Percentiles rank a stretch among this genome's conserved stretches.
phyloP scores from a whole-genome alignment of 2,329 filamentous ascomycete genomes.

The Hypoxylon sp. region DNA sequence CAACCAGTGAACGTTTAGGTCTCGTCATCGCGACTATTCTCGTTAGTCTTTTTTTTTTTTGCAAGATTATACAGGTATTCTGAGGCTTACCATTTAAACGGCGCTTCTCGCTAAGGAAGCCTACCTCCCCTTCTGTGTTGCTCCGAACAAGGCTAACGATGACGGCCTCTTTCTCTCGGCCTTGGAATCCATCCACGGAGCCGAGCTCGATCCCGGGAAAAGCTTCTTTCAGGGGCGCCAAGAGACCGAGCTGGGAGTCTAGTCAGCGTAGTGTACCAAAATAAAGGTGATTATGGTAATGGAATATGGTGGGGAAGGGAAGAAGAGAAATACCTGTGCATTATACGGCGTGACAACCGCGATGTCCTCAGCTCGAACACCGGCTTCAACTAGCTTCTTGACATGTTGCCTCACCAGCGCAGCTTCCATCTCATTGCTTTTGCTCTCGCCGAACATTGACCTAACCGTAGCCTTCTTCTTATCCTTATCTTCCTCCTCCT shows the following conservation, averaged over 20 bases:
- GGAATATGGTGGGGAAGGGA: constrained; percentile 2
- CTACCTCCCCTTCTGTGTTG: constrained; percentile 88
- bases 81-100: constrained; percentile 84
- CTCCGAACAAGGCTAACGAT: constrained; percentile 95
- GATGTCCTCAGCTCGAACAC: constrained; percentile 86
- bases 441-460: constrained; percentile 67
- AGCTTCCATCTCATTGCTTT: constrained; percentile 87
- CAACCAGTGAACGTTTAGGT: constrained; percentile 88
- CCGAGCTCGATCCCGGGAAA: constrained; percentile 93
- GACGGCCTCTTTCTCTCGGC: constrained; percentile 95
- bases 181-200: constrained; percentile 97
- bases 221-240: constrained; percentile 84
- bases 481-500: constrained; percentile 78
- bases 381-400: constrained; percentile 79
- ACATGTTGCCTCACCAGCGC: constrained; percentile 85
- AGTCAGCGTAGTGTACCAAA: constrained; percentile 13
- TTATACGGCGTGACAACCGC: constrained; percentile 97
- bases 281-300: background rate
- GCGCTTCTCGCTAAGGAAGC: constrained; percentile 92
- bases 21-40: constrained; percentile 92
- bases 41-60: constrained; percentile 50
- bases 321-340: constrained; percentile 80
- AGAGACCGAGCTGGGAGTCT: constrained; percentile 75
- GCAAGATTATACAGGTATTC: constrained; percentile 4
- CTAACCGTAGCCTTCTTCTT: constrained; percentile 62